These are phyloP conservation scores for Diddensiella santjacobensis DNA, from an alignment of 805 yeast species.

Conservation along the genomic window DNA sequence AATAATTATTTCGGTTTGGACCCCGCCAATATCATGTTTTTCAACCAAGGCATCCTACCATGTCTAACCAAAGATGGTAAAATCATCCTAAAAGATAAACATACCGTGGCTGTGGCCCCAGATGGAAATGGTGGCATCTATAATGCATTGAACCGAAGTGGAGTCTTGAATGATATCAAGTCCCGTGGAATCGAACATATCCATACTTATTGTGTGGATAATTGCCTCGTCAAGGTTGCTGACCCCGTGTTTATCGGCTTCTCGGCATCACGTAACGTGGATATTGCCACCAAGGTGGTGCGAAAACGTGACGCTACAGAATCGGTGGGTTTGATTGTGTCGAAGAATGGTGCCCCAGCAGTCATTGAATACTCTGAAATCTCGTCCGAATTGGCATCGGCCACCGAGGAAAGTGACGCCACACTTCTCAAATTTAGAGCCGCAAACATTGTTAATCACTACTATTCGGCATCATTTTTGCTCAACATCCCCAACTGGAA, in stretches of 20 bases:
- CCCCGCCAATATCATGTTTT: slow-evolving; percentile 60
- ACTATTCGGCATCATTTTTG: slow-evolving; percentile 79
- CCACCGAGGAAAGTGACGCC: slow-evolving; percentile 48
- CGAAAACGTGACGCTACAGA: slow-evolving; percentile 86
- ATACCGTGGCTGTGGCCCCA: slow-evolving; percentile 74
- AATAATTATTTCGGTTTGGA: slow-evolving; percentile 70
- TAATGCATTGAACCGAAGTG: slow-evolving; percentile 66
- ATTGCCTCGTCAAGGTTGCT: slow-evolving; percentile 84
- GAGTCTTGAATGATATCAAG: slow-evolving; percentile 64
- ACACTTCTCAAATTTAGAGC: slow-evolving; percentile 70
- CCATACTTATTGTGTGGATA: slow-evolving; percentile 97
- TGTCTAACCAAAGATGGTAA: slow-evolving; percentile 75
- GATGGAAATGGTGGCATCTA: slow-evolving; percentile 98
- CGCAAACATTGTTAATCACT: slow-evolving; percentile 96
- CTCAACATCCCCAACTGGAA: slow-evolving; percentile 60
- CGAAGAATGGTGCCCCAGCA: slow-evolving; percentile 58
- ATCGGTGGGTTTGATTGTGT: slow-evolving; percentile 86
- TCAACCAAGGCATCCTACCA: slow-evolving; percentile 94
- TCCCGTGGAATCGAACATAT: slow-evolving; percentile 74
- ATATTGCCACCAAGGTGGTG: slow-evolving; percentile 90
- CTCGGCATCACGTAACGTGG: slow-evolving; percentile 60
- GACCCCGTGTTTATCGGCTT: slow-evolving; percentile 90
- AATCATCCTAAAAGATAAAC: slow-evolving; percentile 57
- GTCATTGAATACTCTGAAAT: slow-evolving; percentile 96
- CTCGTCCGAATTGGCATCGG: slow-evolving; percentile 64